These are phyloP conservation scores for Ploettnerulaceae sp. DNA, from an alignment of 2,329 filamentous ascomycete species.

Conservation along the genomic window DNA sequence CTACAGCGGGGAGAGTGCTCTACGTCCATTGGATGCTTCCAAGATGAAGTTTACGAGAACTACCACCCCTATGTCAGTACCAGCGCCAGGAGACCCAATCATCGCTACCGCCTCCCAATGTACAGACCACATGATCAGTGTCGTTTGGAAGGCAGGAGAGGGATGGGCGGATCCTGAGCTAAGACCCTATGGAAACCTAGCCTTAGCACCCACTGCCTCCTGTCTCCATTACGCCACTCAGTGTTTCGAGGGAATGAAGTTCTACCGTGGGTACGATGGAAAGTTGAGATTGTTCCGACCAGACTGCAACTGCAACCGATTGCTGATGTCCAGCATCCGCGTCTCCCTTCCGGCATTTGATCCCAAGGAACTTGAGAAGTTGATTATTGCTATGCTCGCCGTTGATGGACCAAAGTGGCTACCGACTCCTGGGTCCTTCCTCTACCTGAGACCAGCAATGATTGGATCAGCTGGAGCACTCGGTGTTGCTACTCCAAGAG, in stretches of 20 bases:
- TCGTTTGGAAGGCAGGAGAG: conserved; percentile 55
- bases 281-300: conserved; percentile 61
- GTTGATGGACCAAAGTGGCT: conserved; percentile 77
- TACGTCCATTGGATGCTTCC: conserved; percentile 50
- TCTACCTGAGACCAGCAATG: conserved; percentile 77
- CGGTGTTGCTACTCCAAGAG: conserved; percentile 71
- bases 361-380: conserved; percentile 65
- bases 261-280: conserved; percentile 69
- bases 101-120: conserved; percentile 30
- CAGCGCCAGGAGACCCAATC: conserved; percentile 41
- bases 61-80: conserved; percentile 47
- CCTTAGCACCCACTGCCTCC: conserved; percentile 74
- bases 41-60: conserved; percentile 53
- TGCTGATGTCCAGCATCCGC: conserved; percentile 52
- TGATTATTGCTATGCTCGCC: conserved; percentile 66
- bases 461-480: conserved; percentile 79
- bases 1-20: conserved; percentile 55
- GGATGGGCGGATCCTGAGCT: conserved; percentile 75
- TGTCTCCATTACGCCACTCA: conserved; percentile 85
- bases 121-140: conserved; percentile 87
- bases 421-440: conserved; percentile 64
- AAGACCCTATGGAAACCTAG: conserved; percentile 71
- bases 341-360: conserved; percentile 73
- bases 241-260: conserved; percentile 85
- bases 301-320: conserved; percentile 47